phyloP scores from a whole-genome alignment of 129 eudicot genomes.

The Calendula officinalis region DNA sequence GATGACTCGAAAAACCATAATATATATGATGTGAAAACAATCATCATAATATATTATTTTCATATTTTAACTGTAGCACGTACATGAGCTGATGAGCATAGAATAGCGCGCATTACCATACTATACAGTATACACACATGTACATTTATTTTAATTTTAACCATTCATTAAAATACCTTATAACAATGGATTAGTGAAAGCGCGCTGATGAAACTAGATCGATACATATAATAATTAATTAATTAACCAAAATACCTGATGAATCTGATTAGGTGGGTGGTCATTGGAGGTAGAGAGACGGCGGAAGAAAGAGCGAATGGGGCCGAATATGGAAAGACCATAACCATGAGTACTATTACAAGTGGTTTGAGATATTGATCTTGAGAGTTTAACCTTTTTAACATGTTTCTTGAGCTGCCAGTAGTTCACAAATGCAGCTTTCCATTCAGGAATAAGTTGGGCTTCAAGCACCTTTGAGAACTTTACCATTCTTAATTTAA shows the following conservation, averaged over 20 bases:
- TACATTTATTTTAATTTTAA: too few species aligned
- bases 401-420: slow-evolving; percentile 92
- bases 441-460: slow-evolving; percentile 97
- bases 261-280: slow-evolving; percentile 25
- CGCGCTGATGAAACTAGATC: background rate
- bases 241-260: slow-evolving; percentile 16
- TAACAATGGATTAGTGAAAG: background rate
- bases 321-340: slow-evolving; percentile 69
- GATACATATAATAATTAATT: too few species aligned
- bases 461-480: slow-evolving; percentile 95
- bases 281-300: slow-evolving; percentile 18
- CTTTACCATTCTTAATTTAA: slow-evolving; percentile 58
- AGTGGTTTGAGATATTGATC: background rate
- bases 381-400: slow-evolving; percentile 69
- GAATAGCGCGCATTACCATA: too few species aligned
- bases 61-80: too few species aligned
- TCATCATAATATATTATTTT: too few species aligned
- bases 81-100: too few species aligned
- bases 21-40: too few species aligned
- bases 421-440: slow-evolving; percentile 85
- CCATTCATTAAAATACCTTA: too few species aligned
- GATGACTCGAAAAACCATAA: too few species aligned
- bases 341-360: slow-evolving; percentile 26
- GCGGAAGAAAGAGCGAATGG: slow-evolving; percentile 37
- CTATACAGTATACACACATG: too few species aligned